Evolutionary conservation across 257 asterid species (phyloP), one percentile per base, ranked within the genome.

Genomic region (Perilla frutescens): DNA sequence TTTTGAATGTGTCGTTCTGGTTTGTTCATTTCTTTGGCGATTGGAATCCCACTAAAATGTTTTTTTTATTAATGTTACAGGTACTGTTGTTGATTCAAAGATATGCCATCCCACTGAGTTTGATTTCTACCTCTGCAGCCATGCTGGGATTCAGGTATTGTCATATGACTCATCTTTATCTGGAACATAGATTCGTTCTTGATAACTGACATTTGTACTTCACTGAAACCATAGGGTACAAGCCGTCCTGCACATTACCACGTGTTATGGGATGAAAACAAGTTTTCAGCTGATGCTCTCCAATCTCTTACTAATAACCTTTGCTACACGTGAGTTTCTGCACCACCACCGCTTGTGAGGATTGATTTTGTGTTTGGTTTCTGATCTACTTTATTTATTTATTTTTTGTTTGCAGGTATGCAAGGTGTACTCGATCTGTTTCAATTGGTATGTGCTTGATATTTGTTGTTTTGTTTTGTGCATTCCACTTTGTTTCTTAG

Each of bases 81-180:
- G 99, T n/a, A 94, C 99, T 9, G 97, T 94, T 31, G 99, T 94
- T 0, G 97, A 94, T 70, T 88, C 97, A 0, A 94, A 90, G 78
- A 94, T 94, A 40, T 94, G 99, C 76, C 99, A 94, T 62, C 99
- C 99, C 0, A 91, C 99, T 0, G 99, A 94, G 72, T 94, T 94
- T 34, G 97, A 94, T 50, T 94, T 94, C 84, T 94, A 94, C 73
- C 96, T 94, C 10, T 94, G 99, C 79, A 94, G 99, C 76, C 99
- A 91, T 86, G 99, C 99, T 59, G 99, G 97, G 56, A 90, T 94
- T 60, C 93, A 91, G 96, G 97, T 94, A 43, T 11, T 31, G 14
- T 50, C 39, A 9, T 10, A 11, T 51, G 13, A 13, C 7, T 44
- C 26, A 29, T 60, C 50, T 54, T 31, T 4, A 1, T 56, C 26